Percentiles rank a stretch among this genome's conserved stretches.
Evolutionary conservation across 2,329 filamentous ascomycete genomes (phyloP).

Genomic region (Exserohilum rostratum): DNA sequence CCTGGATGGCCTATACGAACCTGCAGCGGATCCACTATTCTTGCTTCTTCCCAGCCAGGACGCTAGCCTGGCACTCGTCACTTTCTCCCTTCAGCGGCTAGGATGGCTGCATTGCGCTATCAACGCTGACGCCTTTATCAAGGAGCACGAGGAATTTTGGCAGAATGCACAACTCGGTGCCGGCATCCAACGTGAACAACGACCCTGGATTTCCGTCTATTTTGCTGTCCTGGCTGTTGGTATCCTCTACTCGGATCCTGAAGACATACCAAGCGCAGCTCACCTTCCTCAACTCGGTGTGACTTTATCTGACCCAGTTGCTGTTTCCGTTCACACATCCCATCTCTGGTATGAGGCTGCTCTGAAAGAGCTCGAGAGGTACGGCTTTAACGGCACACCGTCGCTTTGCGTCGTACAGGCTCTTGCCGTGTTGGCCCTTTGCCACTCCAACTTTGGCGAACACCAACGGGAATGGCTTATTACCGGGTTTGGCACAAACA

Average conservation of each 20-base stretch:
- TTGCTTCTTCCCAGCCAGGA: constrained; percentile 16
- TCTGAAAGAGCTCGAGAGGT: constrained; percentile 12
- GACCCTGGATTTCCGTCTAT: constrained; percentile 15
- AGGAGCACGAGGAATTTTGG: constrained; percentile 16
- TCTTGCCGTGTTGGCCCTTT: constrained; percentile 12
- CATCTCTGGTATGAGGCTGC: constrained; percentile 20
- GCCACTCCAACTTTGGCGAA: constrained; percentile 20
- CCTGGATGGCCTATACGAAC: constrained; percentile 14
- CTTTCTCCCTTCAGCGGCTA: constrained; percentile 14
- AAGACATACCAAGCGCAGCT: constrained; percentile 3
- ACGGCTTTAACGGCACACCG: constrained; percentile 5
- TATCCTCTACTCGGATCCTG: constrained; percentile 12
- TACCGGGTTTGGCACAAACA: constrained; percentile 14
- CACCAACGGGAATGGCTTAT: constrained; percentile 20
- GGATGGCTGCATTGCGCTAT: constrained; percentile 20
- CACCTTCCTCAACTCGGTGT: constrained; percentile 13
- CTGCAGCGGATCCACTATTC: constrained; percentile 15
- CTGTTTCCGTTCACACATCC: constrained; percentile 12
- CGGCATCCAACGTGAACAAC: constrained; percentile 5
- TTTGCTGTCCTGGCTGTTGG: constrained; percentile 17
- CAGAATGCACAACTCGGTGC: constrained; percentile 7
- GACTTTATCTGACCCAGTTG: background rate
- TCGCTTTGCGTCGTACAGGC: constrained; percentile 13
- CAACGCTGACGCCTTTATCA: constrained; percentile 8
- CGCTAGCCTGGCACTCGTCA: constrained; percentile 9